These are phyloP conservation scores for Phytophthora palmivora DNA, from an alignment of 352 stramenopile species.

Conservation along the genomic window DNA sequence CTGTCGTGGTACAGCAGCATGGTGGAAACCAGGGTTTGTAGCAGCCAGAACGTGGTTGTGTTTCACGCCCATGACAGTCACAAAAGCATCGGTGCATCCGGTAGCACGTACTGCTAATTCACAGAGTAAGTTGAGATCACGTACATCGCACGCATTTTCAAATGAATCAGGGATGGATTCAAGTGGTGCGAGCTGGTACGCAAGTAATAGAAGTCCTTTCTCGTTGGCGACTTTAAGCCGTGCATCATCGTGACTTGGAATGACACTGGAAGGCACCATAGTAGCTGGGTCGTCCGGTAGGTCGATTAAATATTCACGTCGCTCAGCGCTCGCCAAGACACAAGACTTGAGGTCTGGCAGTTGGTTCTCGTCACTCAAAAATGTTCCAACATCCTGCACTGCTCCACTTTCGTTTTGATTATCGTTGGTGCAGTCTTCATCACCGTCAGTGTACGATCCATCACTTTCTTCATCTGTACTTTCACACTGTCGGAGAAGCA, in stretches of 20 bases:
- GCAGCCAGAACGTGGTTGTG: constrained; percentile 43
- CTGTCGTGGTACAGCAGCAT: constrained; percentile 34
- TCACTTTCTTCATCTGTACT: constrained; percentile 5
- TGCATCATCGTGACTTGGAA: constrained; percentile 35
- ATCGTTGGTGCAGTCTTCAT: neutral
- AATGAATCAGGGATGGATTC: constrained; percentile 12
- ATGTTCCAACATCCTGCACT: constrained; percentile 16
- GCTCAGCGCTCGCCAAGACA: constrained; percentile 42
- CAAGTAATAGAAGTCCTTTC: constrained; percentile 43
- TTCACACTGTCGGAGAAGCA: constrained; percentile 29
- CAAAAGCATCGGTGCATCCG: constrained; percentile 31
- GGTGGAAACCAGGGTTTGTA: constrained; percentile 28
- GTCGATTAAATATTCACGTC: constrained; percentile 46
- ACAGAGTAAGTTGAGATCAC: constrained; percentile 39
- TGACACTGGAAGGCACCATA: constrained; percentile 31
- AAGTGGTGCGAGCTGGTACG: constrained; percentile 32
- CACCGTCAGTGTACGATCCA: constrained; percentile 1
- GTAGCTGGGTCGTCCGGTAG: constrained; percentile 28
- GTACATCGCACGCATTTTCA: constrained; percentile 27
- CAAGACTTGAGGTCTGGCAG: constrained; percentile 31
- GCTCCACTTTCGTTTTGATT: constrained; percentile 2
- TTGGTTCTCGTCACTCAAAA: constrained; percentile 21
- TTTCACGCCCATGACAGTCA: constrained; percentile 42
- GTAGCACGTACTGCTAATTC: constrained; percentile 37
- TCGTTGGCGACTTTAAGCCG: constrained; percentile 31